Evolutionary conservation across 441 rosid species (phyloP).

Genomic region (Erodium trifolium): DNA sequence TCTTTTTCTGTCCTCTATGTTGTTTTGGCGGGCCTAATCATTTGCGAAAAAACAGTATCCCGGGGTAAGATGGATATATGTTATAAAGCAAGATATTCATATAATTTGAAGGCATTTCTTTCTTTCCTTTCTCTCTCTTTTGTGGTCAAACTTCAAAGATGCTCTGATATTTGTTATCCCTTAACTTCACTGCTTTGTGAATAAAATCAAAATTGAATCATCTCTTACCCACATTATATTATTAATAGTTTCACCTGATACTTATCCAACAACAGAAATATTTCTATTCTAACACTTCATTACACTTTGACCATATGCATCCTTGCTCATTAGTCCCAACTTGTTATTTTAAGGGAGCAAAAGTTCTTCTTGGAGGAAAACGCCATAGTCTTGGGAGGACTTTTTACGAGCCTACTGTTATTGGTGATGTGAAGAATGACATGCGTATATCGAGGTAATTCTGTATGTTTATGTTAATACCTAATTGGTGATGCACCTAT

Average conservation of each 20-base stretch:
- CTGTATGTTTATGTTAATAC: conserved; percentile 5
- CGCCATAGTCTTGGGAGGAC: conserved; percentile 88
- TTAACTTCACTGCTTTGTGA: background rate
- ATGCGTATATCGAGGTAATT: conserved; percentile 76
- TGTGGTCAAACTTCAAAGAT: background rate
- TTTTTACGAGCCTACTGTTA: conserved; percentile 89
- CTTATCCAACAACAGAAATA: background rate
- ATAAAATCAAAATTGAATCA: background rate
- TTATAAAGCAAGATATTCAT: background rate
- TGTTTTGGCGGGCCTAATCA: background rate
- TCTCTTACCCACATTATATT: background rate
- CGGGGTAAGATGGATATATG: background rate
- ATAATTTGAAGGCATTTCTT: background rate
- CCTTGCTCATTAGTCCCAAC: conserved; percentile 5
- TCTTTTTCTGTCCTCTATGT: background rate
- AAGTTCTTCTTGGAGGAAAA: conserved; percentile 83
- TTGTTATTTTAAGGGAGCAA: conserved; percentile 68
- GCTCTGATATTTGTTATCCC: background rate
- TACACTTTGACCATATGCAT: background rate
- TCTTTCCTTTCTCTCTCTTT: background rate
- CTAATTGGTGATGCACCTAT: background rate
- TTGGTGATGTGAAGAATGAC: conserved; percentile 50
- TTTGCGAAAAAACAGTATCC: background rate
- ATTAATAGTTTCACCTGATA: background rate
- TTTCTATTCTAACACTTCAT: conserved; percentile 13